phyloP scores from a whole-genome alignment of 768 basidiomycete species.

The Clavulina sp. region DNA sequence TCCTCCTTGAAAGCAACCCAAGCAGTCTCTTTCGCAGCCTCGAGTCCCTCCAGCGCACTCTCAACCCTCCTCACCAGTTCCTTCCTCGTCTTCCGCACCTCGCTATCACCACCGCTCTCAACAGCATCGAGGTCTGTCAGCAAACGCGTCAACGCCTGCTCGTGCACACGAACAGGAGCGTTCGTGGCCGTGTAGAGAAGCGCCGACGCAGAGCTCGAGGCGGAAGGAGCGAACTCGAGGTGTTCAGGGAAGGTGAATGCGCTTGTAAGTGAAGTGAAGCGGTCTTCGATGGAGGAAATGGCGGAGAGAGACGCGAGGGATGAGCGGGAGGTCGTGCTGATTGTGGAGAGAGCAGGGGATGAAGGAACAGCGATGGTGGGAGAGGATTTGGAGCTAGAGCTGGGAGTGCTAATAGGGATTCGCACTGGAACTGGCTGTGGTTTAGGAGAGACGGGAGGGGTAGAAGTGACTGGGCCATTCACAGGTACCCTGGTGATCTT shows the following conservation, averaged over 20 bases:
- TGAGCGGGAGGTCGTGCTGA: background rate
- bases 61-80: constrained; percentile 41
- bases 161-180: constrained; percentile 40
- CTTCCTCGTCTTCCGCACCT: constrained; percentile 34
- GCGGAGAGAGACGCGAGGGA: constrained; percentile 21
- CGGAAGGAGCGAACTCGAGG: constrained; percentile 28
- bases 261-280: constrained; percentile 28
- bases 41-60: constrained; percentile 36
- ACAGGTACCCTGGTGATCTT: too few species aligned
- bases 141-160: constrained; percentile 42
- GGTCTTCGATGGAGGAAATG: constrained; percentile 24
- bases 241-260: constrained; percentile 28
- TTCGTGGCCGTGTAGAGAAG: constrained; percentile 48
- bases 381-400: too few species aligned
- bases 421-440: too few species aligned
- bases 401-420: too few species aligned
- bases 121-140: constrained; percentile 50
- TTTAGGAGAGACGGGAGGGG: too few species aligned
- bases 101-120: constrained; percentile 40
- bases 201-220: constrained; percentile 16
- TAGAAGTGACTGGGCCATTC: too few species aligned
- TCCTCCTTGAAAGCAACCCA: constrained; percentile 16
- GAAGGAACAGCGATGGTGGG: too few species aligned
- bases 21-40: constrained; percentile 18
- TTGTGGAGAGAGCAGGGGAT: too few species aligned